These are phyloP conservation scores for Melaleuca quinquenervia DNA, from an alignment of 345 rosid species.

Conservation along the genomic window DNA sequence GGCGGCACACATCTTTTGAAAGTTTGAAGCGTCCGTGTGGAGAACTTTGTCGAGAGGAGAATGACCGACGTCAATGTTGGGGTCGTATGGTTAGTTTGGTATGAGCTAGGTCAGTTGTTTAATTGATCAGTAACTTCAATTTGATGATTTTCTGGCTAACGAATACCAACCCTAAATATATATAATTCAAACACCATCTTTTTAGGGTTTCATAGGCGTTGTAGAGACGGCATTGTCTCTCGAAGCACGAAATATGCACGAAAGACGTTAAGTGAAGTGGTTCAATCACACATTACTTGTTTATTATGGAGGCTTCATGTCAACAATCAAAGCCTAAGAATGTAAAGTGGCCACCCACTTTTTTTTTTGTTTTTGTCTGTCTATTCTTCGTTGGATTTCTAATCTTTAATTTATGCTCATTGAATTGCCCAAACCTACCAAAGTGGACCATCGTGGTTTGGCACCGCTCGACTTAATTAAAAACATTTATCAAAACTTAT, in stretches of 20 bases:
- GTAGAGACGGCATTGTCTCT: background rate
- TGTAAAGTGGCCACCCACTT: background rate
- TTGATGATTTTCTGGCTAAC: background rate
- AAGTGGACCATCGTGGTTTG: background rate
- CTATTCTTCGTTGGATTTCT: background rate
- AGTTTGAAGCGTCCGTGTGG: background rate
- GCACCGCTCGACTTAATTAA: background rate
- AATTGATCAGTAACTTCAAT: background rate
- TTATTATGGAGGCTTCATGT: background rate
- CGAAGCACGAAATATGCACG: background rate
- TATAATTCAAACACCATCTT: background rate
- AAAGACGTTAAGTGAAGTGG: background rate
- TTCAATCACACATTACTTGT: background rate
- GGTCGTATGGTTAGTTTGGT: background rate
- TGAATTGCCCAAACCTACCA: fast-evolving
- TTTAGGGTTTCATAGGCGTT: background rate
- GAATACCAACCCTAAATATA: background rate
- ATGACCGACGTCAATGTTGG: background rate
- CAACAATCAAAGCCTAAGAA: background rate
- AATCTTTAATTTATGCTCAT: background rate
- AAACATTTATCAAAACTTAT: background rate
- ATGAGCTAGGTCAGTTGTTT: background rate
- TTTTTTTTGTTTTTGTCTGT: background rate
- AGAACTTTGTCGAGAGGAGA: background rate
- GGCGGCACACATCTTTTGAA: background rate